Percentiles rank a stretch among this genome's conserved stretches.
These are phyloP conservation scores for Epicoccum sorghinum DNA, from an alignment of 2,329 filamentous ascomycete genomes.

Conservation along the genomic window DNA sequence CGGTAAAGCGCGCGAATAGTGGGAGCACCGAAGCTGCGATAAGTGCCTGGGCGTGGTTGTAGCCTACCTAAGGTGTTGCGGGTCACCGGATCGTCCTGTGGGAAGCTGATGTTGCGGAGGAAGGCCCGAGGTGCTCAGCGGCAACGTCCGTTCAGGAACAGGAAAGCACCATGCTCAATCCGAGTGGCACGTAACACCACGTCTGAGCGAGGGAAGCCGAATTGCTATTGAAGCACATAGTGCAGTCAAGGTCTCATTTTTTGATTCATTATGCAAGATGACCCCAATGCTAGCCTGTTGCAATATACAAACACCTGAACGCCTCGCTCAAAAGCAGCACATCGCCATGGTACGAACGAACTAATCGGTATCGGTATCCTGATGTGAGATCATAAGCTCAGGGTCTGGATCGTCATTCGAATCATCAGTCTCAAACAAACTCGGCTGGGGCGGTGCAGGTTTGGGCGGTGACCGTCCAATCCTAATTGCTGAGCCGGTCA, in stretches of 20 bases:
- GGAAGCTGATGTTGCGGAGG: slow-evolving; percentile 3
- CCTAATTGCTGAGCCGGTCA: slow-evolving; percentile 40
- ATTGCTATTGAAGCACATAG: too few species aligned
- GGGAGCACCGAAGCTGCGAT: neutral
- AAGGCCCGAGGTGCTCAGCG: neutral
- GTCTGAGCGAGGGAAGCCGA: too few species aligned
- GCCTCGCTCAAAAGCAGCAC: neutral
- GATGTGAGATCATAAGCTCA: slow-evolving; percentile 56
- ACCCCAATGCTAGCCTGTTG: neutral
- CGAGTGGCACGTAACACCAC: too few species aligned
- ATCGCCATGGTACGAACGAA: neutral
- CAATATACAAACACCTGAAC: neutral
- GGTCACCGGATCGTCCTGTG: neutral
- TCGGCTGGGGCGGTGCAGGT: slow-evolving; percentile 36
- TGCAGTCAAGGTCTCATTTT: neutral
- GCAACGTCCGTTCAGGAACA: slow-evolving; percentile 3
- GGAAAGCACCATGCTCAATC: neutral
- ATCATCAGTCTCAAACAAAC: slow-evolving; percentile 49
- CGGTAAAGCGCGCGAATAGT: neutral
- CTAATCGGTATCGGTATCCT: slow-evolving; percentile 49
- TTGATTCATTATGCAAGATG: neutral
- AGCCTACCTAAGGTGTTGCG: neutral
- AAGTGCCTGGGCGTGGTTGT: neutral
- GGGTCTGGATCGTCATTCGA: slow-evolving; percentile 56
- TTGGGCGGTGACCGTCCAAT: slow-evolving; percentile 36